phyloP scores from a whole-genome alignment of 371 early-diverging fungal genomes.

The Syncephalastrum sp. region DNA sequence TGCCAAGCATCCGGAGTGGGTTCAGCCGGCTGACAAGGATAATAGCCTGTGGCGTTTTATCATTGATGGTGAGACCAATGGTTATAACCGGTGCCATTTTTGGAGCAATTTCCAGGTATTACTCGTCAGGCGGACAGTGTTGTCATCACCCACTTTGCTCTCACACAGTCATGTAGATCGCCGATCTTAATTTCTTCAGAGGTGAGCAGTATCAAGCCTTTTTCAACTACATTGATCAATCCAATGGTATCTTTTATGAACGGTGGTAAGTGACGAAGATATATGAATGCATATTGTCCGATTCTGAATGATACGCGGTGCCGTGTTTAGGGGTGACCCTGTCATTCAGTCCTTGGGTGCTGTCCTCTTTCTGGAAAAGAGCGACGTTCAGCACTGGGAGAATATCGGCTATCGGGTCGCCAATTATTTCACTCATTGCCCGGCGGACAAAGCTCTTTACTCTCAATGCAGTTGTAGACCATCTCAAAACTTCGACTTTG shows the following conservation, averaged over 20 bases:
- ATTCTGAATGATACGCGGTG: slow-evolving; percentile 1
- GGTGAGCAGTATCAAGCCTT: slow-evolving; percentile 68
- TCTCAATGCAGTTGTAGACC: slow-evolving; percentile 38
- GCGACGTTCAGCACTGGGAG: slow-evolving; percentile 47
- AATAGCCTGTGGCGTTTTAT: slow-evolving; percentile 41
- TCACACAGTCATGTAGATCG: slow-evolving; percentile 25
- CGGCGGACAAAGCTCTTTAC: slow-evolving; percentile 21
- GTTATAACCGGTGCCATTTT: slow-evolving; percentile 79
- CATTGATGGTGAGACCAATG: slow-evolving; percentile 45
- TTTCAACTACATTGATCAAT: slow-evolving; percentile 77
- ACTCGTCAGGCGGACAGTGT: neutral
- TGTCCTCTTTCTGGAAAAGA: slow-evolving; percentile 32
- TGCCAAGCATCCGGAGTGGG: slow-evolving; percentile 33
- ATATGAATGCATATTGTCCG: neutral
- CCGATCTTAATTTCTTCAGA: slow-evolving; percentile 39
- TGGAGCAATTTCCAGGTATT: slow-evolving; percentile 64
- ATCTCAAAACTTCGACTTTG: slow-evolving; percentile 36
- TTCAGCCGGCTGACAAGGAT: slow-evolving; percentile 13
- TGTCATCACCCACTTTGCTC: too few relatives aligned
- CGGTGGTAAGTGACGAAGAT: slow-evolving; percentile 51
- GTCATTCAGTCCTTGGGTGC: slow-evolving; percentile 42
- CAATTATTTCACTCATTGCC: slow-evolving; percentile 39
- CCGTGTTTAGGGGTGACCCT: slow-evolving; percentile 40
- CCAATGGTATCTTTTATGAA: slow-evolving; percentile 94
- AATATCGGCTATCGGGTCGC: slow-evolving; percentile 44